Evolutionary conservation across 2,329 filamentous ascomycete genomes (phyloP), one percentile per base, ranked within the genome.

Genomic region (Aspergillus fijiensis): DNA sequence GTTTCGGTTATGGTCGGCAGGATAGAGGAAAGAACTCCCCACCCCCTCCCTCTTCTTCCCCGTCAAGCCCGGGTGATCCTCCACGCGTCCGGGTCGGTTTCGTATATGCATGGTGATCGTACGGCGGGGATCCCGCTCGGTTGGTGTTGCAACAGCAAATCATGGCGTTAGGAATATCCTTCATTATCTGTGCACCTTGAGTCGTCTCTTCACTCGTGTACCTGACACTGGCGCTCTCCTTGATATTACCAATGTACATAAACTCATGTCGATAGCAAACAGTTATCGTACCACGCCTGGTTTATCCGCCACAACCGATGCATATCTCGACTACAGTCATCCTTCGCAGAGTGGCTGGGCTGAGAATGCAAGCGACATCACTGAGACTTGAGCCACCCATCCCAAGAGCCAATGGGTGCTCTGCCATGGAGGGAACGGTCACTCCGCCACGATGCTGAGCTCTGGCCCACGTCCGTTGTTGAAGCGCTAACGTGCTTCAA

Each of bases 81-180:
- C 49, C 56, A 31, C 9, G 4, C 29, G 9, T 53, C 55, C 35
- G 19, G 47, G 51, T 50, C 33, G 52, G 58, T 49, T 57, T 25
- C 49, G 59, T 55, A 67, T 58, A 61, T 61, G 63, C 57, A 67
- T 58, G 58, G 65, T 59, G 12, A 50, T 33, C 48, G 33, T 29
- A 52, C 27, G 27, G 27, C 27, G 7, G 27, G 27, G 7, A 58
- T 49, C n/a, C 29, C 21, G 57, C n/a, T 61, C 35, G 49, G 47
- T 23, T 60, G 33, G 49, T 33, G n/a, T 58, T 49, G 11, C n/a
- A 50, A 56, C 48, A 42, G 58, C 57, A 60, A 60, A 53, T 54
- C 56, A 51, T 55, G 66, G 67, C 67, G 67, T 69, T 69, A 52
- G 65, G 63, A 59, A 64, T 62, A 49, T 52, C 49, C 61, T 56